phyloP scores from a whole-genome alignment of 2,329 filamentous ascomycete genomes.

The Clonostachys rosea region DNA sequence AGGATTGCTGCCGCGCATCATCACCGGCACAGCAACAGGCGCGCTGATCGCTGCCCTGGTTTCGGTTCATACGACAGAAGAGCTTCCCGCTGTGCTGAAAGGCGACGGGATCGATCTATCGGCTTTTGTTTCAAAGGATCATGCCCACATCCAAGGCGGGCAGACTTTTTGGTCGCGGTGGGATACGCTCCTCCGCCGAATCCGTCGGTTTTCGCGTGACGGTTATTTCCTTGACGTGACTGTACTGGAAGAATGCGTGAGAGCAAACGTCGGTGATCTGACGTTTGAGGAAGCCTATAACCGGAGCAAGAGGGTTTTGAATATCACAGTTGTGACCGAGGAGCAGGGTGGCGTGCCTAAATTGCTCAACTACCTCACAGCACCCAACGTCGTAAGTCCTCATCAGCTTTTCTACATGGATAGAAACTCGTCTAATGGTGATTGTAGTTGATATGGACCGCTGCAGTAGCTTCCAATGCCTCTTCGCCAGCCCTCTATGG shows the following conservation, averaged over 20 bases:
- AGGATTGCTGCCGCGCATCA: slow-evolving; percentile 80
- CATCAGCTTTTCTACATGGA: background rate
- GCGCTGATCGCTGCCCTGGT: slow-evolving; percentile 87
- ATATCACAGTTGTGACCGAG: slow-evolving; percentile 82
- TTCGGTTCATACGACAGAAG: slow-evolving; percentile 80
- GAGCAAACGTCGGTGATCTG: slow-evolving; percentile 79
- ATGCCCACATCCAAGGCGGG: slow-evolving; percentile 17
- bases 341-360: slow-evolving; percentile 74
- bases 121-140: slow-evolving; percentile 56
- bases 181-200: slow-evolving; percentile 61
- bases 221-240: slow-evolving; percentile 82
- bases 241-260: slow-evolving; percentile 78
- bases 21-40: slow-evolving; percentile 86
- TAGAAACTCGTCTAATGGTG: background rate
- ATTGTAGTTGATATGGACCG: slow-evolving; percentile 70
- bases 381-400: slow-evolving; percentile 78
- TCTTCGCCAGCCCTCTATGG: slow-evolving; percentile 61
- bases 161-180: slow-evolving; percentile 35
- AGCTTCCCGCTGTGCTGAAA: slow-evolving; percentile 70
- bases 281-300: slow-evolving; percentile 93
- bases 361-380: slow-evolving; percentile 86
- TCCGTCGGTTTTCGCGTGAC: slow-evolving; percentile 65
- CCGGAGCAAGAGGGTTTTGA: slow-evolving; percentile 79
- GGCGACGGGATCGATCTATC: slow-evolving; percentile 79
- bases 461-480: slow-evolving; percentile 72